Base-by-base conservation (phyloP, 1,139 yeast genomes). In the Magnusiomyces paraingens region DNA sequence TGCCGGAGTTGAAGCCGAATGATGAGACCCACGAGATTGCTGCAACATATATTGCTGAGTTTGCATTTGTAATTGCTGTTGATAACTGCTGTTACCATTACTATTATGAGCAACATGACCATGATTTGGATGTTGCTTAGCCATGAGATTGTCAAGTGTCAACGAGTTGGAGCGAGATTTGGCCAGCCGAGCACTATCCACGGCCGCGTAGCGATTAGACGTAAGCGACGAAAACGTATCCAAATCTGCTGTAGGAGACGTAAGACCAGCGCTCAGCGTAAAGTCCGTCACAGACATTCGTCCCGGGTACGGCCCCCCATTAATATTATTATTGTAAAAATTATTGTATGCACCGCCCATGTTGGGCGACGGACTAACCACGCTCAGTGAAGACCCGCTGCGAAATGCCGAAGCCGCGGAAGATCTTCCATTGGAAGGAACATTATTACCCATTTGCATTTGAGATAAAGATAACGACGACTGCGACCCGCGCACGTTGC, bases 141-240 rank as follows among this genome's bases (percentile, higher is more conserved):
- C 43, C 50, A 47, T 47, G 12, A 47, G 42, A 43, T 48, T 49
- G 17, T 49, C 53, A 32, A 45, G 21, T 1, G 57, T 54, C 17
- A 54, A 18, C 1, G 57, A 54, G 21, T 54, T 54, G 17, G 52
- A 42, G 8, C 57, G 49, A 18, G 54, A 50, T 17, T 52, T 50
- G 29, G 51, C 17, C 21, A 55, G 48, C 18, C 38, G 39, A 10
- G 50, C 32, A 11, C 54, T 47, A 38, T 55, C 57, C 26, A 55
- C 57, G 2, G 45, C 45, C 15, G 52, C 57, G 38, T 55, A 55
- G 1, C 57, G 46, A 39, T 55, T 52, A 1, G 54, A 52, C 8
- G 54, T 54, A 2, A 48, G 40, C 10, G 52, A 46, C n/a, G 46
- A 43, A 39, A 54, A 49, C n/a, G 50, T 42, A 17, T 47, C 49